phyloP scores from a whole-genome alignment of 1,284 basidiomycete genomes.

The Chondrostereum purpureum region DNA sequence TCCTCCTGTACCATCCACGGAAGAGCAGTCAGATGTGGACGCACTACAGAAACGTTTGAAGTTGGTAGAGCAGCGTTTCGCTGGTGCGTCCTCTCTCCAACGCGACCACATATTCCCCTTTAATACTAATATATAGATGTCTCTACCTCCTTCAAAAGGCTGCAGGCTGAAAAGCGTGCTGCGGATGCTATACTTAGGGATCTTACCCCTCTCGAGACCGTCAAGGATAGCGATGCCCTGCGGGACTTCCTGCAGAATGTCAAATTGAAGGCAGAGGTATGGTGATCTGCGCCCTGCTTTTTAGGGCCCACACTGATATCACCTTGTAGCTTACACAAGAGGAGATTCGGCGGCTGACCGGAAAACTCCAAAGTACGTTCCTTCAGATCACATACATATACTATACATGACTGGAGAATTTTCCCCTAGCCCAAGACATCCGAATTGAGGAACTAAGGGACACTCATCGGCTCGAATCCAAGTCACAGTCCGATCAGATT shows the following conservation, averaged over 20 bases:
- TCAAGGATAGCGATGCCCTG: conserved; percentile 61
- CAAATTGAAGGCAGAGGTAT: conserved; percentile 64
- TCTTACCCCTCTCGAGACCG: conserved; percentile 63
- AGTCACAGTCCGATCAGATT: conserved; percentile 70
- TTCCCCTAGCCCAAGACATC: conserved; percentile 67
- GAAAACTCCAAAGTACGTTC: conserved; percentile 73
- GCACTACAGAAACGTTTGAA: conserved; percentile 56
- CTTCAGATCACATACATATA: no score
- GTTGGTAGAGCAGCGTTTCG: conserved; percentile 65
- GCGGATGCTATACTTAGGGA: conserved; percentile 72
- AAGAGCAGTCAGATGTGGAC: conserved; percentile 36
- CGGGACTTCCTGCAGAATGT: conserved; percentile 69
- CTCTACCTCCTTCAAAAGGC: conserved; percentile 66
- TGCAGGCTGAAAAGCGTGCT: conserved; percentile 64
- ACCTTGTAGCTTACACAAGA: conserved; percentile 66
- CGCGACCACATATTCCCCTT: conserved; percentile 4
- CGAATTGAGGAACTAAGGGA: conserved; percentile 80
- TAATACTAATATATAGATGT: conserved; percentile 43
- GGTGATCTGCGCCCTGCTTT: conserved; percentile 16
- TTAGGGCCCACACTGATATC: no score
- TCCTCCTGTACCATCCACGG: conserved; percentile 10
- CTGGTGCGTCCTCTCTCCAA: conserved; percentile 37
- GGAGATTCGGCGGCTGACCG: conserved; percentile 68
- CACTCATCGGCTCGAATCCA: conserved; percentile 71
- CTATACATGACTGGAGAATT: no score